Conservation (phyloP, 2,329 filamentous ascomycete species). For the Colletotrichum coccodes region DNA sequence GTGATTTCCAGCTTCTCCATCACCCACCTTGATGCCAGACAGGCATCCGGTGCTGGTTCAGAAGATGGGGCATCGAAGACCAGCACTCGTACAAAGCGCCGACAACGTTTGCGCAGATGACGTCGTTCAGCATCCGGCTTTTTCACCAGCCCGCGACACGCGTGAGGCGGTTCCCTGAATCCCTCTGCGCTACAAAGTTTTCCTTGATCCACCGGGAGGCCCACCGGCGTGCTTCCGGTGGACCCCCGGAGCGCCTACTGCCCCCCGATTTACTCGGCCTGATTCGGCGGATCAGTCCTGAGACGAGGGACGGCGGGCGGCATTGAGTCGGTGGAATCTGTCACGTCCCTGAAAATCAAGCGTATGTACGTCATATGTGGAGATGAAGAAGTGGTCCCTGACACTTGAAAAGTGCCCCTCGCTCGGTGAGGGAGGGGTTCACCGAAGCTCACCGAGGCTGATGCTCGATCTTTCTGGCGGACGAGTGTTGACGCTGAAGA, state of each 20-base stretch:
- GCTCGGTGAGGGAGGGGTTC: conserved; percentile 12
- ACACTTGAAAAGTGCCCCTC: not conserved
- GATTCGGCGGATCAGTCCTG: conserved; percentile 11
- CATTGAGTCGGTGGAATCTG: conserved; percentile 1
- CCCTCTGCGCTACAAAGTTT: not conserved
- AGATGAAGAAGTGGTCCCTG: conserved; percentile 19
- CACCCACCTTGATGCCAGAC: not conserved
- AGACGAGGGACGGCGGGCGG: not conserved
- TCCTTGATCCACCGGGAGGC: conserved; percentile 14
- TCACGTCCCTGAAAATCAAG: conserved; percentile 5
- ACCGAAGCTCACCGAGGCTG: not conserved
- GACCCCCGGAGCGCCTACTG: not conserved
- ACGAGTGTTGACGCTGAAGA: no score
- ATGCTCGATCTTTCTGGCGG: no score
- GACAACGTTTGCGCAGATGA: not conserved
- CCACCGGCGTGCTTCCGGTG: conserved; percentile 6
- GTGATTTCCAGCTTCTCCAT: no score
- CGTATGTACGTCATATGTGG: conserved; percentile 26
- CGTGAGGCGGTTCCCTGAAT: conserved; percentile 21
- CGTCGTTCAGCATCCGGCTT: not conserved
- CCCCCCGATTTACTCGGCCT: conserved; percentile 4
- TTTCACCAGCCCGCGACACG: conserved; percentile 10
- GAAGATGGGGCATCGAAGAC: not conserved
- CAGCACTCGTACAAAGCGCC: not conserved
- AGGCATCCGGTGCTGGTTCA: not conserved